Base-by-base conservation (phyloP, 306 rosid genomes). In the Fragaria ananassa region DNA sequence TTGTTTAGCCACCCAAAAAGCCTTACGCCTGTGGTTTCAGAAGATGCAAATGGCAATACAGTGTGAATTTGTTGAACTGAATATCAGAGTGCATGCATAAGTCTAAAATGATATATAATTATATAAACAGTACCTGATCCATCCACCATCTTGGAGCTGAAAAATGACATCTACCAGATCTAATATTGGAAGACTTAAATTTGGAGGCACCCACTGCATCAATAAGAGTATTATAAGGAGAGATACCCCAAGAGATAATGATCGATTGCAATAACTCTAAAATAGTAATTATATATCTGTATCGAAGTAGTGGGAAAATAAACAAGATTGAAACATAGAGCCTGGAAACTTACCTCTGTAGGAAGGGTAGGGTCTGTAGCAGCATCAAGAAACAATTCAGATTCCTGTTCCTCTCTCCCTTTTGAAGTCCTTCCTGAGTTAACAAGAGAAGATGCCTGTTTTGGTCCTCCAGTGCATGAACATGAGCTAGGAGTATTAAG, bases 1-100 rank as follows among this genome's bases (percentile, higher is more conserved):
- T 82, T 96, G 98, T 86, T 96, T 96, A 67, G 97, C 98, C 74
- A 93, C 99, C 99, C 99, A 96, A 71, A 96, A 96, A 69, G 99
- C 99, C 83, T 96, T 82, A 70, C 99, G 82, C 90, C 99, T 96
- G 79, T 62, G 77, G 70, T 69, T 74, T 81, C 68, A 83, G 75
- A 69, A 72, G 74, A 45, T 70, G 57, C 69, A 61, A 35, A 56
- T 82, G 9, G 21, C 54, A 72, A 37, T 50, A 47, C 60, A 44
- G 70, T 7, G 27, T 19, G 50, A 74, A 42, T 14, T 37, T 27
- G 60, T 46, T 62, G 57, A 44, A 70, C 51, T 66, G 18, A 29
- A 23, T 50, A 71, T 50, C 47, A 61, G 25, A 4, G 61, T 19
- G 31, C 5, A 39, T 49, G 44, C 3, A 50, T 21, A 70, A 56